A percentile compares a stretch with the other conserved stretches of the same genome.
Conservation (phyloP, 108 stramenopile species). For the Fragilaria radians region DNA sequence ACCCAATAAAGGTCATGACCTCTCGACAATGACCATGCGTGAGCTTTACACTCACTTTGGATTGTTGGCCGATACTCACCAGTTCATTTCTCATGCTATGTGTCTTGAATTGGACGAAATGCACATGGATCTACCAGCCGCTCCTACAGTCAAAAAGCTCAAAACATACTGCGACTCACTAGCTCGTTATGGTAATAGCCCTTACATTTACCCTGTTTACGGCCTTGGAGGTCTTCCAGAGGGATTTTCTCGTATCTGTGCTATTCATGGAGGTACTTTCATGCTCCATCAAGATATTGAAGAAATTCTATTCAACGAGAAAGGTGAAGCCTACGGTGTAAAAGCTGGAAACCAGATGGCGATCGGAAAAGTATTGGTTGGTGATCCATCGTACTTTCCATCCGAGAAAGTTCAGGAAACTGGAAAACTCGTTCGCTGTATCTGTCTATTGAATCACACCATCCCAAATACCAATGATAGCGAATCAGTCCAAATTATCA, state of each 20-base stretch:
- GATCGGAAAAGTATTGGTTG: constrained; percentile 93
- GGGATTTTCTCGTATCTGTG: constrained; percentile 97
- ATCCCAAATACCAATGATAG: constrained; percentile 86
- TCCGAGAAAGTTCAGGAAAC: constrained; percentile 69
- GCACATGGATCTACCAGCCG: constrained; percentile 91
- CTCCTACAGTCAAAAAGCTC: constrained; percentile 81
- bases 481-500: constrained; percentile 96
- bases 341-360: constrained; percentile 91
- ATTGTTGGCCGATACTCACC: constrained; percentile 88
- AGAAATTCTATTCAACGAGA: constrained; percentile 85
- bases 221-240: constrained; percentile 98
- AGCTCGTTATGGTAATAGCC: constrained; percentile 89
- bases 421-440: constrained; percentile 92
- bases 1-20: constrained; percentile 84
- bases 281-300: constrained; percentile 98
- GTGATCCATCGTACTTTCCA: constrained; percentile 96
- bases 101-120: constrained; percentile 89
- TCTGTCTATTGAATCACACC: constrained; percentile 96
- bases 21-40: constrained; percentile 90
- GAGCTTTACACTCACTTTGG: constrained; percentile 93
- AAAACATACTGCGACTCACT: constrained; percentile 93
- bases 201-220: constrained; percentile 99
- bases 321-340: constrained; percentile 88
- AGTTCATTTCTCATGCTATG: constrained; percentile 99
- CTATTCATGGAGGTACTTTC: constrained; percentile 98